These are phyloP conservation scores for Vickermania spadyakhi DNA, from an alignment of 208 protist species.

Conservation along the genomic window DNA sequence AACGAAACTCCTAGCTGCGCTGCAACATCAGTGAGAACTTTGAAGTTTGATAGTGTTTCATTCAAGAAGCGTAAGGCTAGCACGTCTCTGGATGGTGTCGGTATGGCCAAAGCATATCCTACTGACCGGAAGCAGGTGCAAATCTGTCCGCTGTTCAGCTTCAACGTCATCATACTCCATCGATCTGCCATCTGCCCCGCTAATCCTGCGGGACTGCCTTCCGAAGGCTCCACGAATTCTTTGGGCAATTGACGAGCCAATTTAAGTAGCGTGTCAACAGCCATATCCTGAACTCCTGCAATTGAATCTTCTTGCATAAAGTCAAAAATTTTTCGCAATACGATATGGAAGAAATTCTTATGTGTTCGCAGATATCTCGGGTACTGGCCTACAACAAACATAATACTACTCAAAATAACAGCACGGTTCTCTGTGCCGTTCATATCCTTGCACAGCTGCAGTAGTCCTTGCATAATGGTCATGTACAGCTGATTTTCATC, in stretches of 20 bases:
- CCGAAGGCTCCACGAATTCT: constrained; percentile 29
- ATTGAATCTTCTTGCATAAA: constrained; percentile 98
- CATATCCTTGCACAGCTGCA: constrained; percentile 94
- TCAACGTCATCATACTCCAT: constrained; percentile 83
- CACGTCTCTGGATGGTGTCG: constrained; percentile 12
- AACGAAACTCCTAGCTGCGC: constrained; percentile 37
- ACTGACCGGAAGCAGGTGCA: constrained; percentile 97
- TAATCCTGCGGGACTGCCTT: constrained; percentile 39
- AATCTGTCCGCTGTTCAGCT: constrained; percentile 89
- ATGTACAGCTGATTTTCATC: constrained; percentile 98
- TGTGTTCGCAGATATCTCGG: constrained; percentile 97
- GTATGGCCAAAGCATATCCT: constrained; percentile 91
- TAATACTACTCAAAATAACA: constrained; percentile 98
- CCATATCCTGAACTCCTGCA: constrained; percentile 99
- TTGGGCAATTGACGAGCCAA: constrained; percentile 92
- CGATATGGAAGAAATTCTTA: constrained; percentile 97
- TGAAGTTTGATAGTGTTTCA: constrained; percentile 84
- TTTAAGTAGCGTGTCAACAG: constrained; percentile 99
- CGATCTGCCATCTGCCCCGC: constrained; percentile 89
- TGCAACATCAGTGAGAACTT: constrained; percentile 41
- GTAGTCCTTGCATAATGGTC: constrained; percentile 96
- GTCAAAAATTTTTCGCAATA: constrained; percentile 98
- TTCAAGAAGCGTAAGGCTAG: constrained; percentile 86
- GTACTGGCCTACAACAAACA: constrained; percentile 99
- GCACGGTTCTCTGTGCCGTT: constrained; percentile 97